Base-by-base conservation (phyloP, 352 stramenopile species). In the Globisporangium acanthophoron region DNA sequence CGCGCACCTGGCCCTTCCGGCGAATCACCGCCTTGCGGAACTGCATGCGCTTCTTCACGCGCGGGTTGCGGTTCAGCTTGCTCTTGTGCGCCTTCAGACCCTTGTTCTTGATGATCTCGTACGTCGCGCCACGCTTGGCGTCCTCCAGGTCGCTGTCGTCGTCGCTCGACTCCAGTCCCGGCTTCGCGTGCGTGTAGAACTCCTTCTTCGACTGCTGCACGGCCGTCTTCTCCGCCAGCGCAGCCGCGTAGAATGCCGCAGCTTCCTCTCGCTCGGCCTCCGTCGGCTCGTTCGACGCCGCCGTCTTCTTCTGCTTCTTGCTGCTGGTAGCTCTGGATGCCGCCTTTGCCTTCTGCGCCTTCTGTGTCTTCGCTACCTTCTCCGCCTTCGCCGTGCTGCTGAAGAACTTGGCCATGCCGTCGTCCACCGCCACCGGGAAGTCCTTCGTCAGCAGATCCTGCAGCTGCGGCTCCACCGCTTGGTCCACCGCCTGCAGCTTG, bases 31-130 rank as follows among this genome's bases (percentile, higher is more conserved):
- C 96, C 79, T 99, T 98, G 59, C 93, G 85, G 80, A 98, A 99
- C 71, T 98, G 91, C 69, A 98, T 71, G 56, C 97, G 83, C 71
- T 99, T 99, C 88, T 99, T 99, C 54, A 99, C 91, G 64, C 97
- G 92, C 52, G 97, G 97, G 71, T 99, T 99, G 46, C 97, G 87
- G 76, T 99, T 99, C 57, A 98, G 78, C 72, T 99, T 99, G 74
- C 84, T 96, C 76, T 98, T 98, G 84, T 99, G 96, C 29, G 97
- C 82, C 62, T 98, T 98, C 55, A 99, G 80, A 9, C 97, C 97
- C 65, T 96, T 90, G 76, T 99, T 99, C 74, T 98, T 98, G 63
- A 99, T 92, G 54, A 99, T 99, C 59, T 96, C 80, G 62, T 96
- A 94, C 53, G 85, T 89, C 45, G 96, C 96, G 45, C 91, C 91